Percentiles rank a stretch among this genome's conserved stretches.
Conservation (phyloP, 2,329 filamentous ascomycete genomes). For the Fusarium sambucinum region DNA sequence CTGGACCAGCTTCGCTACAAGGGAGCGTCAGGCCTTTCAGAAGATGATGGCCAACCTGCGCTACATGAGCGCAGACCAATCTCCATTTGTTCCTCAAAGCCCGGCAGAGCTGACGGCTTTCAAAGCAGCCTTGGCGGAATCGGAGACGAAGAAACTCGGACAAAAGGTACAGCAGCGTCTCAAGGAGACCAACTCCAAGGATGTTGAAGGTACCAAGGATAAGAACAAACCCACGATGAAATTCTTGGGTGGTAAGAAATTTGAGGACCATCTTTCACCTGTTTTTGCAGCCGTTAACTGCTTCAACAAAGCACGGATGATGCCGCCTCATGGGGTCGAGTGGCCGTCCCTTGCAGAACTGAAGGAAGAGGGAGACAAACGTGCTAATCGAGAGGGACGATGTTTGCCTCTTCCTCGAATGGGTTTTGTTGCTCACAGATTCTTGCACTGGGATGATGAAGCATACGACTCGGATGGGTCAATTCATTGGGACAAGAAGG, state of each 20-base stretch:
- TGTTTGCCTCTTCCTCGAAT: constrained; percentile 52
- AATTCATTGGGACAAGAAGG: constrained; percentile 47
- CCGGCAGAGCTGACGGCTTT: constrained; percentile 53
- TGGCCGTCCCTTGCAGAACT: constrained; percentile 55
- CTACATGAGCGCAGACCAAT: constrained; percentile 53
- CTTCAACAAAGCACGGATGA: constrained; percentile 48
- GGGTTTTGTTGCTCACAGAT: constrained; percentile 30
- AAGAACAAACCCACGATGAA: constrained; percentile 19
- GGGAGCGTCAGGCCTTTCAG: constrained; percentile 52
- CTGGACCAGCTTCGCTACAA: constrained; percentile 54
- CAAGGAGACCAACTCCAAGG: constrained; percentile 36
- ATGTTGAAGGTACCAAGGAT: constrained; percentile 10
- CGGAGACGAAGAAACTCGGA: constrained; percentile 43
- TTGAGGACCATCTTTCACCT: constrained; percentile 50
- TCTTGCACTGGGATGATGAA: constrained; percentile 15
- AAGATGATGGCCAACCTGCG: constrained; percentile 53
- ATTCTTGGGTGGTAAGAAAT: constrained; percentile 48
- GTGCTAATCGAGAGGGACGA: constrained; percentile 44
- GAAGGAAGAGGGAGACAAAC: constrained; percentile 53
- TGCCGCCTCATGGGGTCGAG: constrained; percentile 35
- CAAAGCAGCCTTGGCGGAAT: constrained; percentile 49
- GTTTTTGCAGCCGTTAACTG: constrained; percentile 52
- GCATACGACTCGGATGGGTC: constrained; percentile 41
- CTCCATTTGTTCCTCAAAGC: constrained; percentile 54
- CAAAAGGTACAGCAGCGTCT: constrained; percentile 43